These are phyloP conservation scores for Jacaranda copaia DNA, from an alignment of 257 asterid species.

Conservation along the genomic window DNA sequence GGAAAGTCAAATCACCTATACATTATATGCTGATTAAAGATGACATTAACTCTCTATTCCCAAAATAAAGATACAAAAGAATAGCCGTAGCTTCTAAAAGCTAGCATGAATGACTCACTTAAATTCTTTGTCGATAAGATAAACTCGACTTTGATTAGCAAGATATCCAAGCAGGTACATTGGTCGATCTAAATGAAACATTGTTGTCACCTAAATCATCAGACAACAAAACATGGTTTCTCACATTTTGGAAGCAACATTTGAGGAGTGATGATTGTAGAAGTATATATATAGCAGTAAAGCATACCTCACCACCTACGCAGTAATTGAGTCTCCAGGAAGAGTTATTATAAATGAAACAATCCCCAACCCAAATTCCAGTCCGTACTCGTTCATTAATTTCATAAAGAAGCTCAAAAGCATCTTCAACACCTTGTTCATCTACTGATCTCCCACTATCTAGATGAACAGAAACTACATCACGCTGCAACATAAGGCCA, in stretches of 20 bases:
- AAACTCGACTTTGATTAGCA: constrained; percentile 92
- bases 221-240: constrained; percentile 24
- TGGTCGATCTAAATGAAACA: constrained; percentile 97
- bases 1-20: constrained; percentile 15
- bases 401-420: constrained; percentile 95
- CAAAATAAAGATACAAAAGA: neutral
- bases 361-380: constrained; percentile 99
- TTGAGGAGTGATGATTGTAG: constrained; percentile 8
- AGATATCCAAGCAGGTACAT: constrained; percentile 99
- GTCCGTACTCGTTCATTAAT: constrained; percentile 95
- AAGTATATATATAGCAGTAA: constrained; percentile 22
- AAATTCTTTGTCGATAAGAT: constrained; percentile 95
- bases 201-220: constrained; percentile 81
- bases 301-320: constrained; percentile 95
- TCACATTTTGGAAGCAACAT: constrained; percentile 32
- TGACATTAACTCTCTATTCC: constrained; percentile 2
- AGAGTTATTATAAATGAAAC: constrained; percentile 92
- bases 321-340: constrained; percentile 99
- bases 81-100: constrained; percentile 18
- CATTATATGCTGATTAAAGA: constrained; percentile 14
- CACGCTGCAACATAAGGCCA: constrained; percentile 70
- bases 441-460: constrained; percentile 90
- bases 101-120: constrained; percentile 67
- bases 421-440: constrained; percentile 98
- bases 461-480: constrained; percentile 89